Base-by-base conservation (phyloP, 1,139 yeast species). In the Nakaseomyces bracarensis region DNA sequence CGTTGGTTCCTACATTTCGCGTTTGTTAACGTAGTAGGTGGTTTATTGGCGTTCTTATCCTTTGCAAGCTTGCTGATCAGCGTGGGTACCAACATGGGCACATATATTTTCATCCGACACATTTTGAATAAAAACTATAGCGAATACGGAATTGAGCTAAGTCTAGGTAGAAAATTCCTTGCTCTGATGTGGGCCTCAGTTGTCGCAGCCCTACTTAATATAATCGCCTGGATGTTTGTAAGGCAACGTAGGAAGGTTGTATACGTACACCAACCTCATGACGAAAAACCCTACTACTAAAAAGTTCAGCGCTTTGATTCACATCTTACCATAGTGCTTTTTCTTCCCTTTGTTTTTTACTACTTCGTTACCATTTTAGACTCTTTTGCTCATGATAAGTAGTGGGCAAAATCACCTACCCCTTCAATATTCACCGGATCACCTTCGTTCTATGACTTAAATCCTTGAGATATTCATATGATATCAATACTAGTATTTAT, bases 161-260 rank as follows among this genome's bases (percentile, higher is more conserved):
- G 42, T 15, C 39, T 57, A 26, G 62, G 62, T 4, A 42, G 49
- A 13, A 43, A 25, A 9, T 58, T 49, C 35, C 43, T 48, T 20
- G 61, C 53, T 21, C 20, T 58, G 4, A 22, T 54, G 15, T 58
- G 63, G 63, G 62, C 55, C 18, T 44, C 54, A 14, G 57, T 57
- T 3, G 52, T 42, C 11, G 55, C 54, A 16, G 50, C 57, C 1
- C 38, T 58, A 13, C 31, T 57, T 18, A 52, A 49, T 31, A 41
- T 53, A 35, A 26, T 55, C 9, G 28, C 50, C 11, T 56, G 61
- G 60, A 43, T 49, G 14, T 35, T 44, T 13, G 57, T 54, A 1
- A 55, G 57, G 43, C 41, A 49, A 18, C 42, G 41, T 5, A 47
- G 28, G 16, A 21, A 41, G 40, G 11, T 38, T 42, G 15, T 44